Evolutionary conservation across 148 eudicot species (phyloP), one percentile per base, ranked within the genome.

Genomic region (Mesembryanthemum crystallinum): DNA sequence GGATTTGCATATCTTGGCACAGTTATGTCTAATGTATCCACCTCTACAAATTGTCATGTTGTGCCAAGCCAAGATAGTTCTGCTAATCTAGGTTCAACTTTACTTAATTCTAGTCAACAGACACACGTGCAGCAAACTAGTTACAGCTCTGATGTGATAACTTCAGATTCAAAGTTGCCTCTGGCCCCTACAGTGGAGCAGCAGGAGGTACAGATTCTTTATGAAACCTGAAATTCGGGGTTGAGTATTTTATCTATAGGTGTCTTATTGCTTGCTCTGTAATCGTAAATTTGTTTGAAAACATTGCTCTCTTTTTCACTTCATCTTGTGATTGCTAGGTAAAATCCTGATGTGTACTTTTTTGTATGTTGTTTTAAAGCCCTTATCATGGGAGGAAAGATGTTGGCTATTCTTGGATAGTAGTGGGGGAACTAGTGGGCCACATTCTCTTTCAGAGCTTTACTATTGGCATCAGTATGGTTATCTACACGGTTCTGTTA

Each of bases 401-500:
- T 90, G 87, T 76, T 95, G 97, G 99, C 54, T 87, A 65, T 84
- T 81, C 69, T 77, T 81, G 83, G 97, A 92, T 78, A 86, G 87
- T 13, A 82, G 81, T 69, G 90, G 97, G 51, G 82, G 72, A 73
- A 86, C 77, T 71, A 90, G 81, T 32, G 97, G 99, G 47, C 99
- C 99, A 4, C 88, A 92, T 87, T 83, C 97, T 80, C 94, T 92
- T 78, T 71, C 83, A 64, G 96, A 95, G 77, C 97, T 95, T 64
- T 81, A 89, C 82, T 82, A 85, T 27, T 95, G 96, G 99, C 87
- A 84, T 79, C 90, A 88, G 21, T 83, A 82, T 84, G 92, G 97
- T 59, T 89, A 92, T 82, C 79, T 92, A 64, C 86, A 77, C 9
- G 79, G 76, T 77, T 89, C 96, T 62, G 72, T 81, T 57, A 87